These are phyloP conservation scores for Xylariaceae sp. DNA, from an alignment of 2,329 filamentous ascomycete species.

Conservation along the genomic window DNA sequence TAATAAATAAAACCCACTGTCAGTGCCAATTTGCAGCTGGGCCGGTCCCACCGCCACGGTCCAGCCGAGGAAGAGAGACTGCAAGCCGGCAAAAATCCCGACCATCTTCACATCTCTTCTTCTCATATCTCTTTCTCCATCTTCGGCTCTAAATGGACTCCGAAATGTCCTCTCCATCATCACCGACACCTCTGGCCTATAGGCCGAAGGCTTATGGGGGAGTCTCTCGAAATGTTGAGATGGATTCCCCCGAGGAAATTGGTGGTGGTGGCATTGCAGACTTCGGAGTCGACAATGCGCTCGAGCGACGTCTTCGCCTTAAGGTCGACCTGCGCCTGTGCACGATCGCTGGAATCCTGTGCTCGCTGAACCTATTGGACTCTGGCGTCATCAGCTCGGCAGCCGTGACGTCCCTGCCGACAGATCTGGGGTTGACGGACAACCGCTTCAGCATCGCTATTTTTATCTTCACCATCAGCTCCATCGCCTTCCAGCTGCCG, in stretches of 20 bases:
- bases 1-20: background rate
- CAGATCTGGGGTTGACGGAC: slow-evolving; percentile 59
- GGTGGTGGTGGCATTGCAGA: too few relatives aligned
- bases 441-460: slow-evolving; percentile 66
- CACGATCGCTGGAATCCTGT: slow-evolving; percentile 67
- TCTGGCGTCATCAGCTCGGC: slow-evolving; percentile 66
- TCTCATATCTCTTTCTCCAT: background rate
- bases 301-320: slow-evolving; percentile 41
- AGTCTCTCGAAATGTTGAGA: slow-evolving; percentile 18
- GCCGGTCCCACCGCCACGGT: background rate
- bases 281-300: slow-evolving; percentile 15
- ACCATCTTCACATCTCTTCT: background rate
- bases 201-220: slow-evolving; percentile 3
- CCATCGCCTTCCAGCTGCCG: slow-evolving; percentile 64
- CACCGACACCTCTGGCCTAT: background rate
- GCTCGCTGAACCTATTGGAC: slow-evolving; percentile 65
- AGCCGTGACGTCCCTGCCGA: slow-evolving; percentile 63
- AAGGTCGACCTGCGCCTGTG: slow-evolving; percentile 67
- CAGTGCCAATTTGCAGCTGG: background rate
- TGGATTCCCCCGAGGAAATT: slow-evolving; percentile 8
- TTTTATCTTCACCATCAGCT: slow-evolving; percentile 68
- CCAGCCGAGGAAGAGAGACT: background rate
- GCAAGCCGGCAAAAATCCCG: background rate
- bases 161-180: slow-evolving; percentile 5
- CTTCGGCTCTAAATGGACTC: background rate